These are phyloP conservation scores for Aspergillus wentii DNA, from an alignment of 495 filamentous ascomycete genomes.

Conservation along the genomic window DNA sequence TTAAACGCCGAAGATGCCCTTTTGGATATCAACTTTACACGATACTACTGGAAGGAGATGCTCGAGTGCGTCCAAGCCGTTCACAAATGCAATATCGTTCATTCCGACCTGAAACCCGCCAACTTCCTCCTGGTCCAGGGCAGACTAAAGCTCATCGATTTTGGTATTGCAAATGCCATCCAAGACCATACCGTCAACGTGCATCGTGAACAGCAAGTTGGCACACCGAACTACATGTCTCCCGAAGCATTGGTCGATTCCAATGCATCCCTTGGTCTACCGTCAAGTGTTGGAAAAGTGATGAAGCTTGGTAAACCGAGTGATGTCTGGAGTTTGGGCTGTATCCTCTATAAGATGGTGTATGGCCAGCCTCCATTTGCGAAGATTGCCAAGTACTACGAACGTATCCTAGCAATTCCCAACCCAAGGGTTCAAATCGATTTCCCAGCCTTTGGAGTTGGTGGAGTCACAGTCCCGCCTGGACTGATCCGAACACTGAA, in stretches of 20 bases:
- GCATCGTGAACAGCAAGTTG: conserved; percentile 89
- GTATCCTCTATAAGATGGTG: conserved; percentile 96
- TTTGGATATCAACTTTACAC: conserved; percentile 86
- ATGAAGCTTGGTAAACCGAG: conserved; percentile 95
- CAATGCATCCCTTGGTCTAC: conserved; percentile 58
- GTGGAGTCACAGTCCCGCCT: conserved; percentile 64
- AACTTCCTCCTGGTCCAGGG: conserved; percentile 90
- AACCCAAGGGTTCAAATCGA: conserved; percentile 80
- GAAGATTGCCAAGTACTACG: conserved; percentile 81
- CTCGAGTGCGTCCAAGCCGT: conserved; percentile 89
- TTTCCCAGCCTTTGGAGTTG: conserved; percentile 71
- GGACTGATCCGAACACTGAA: conserved; percentile 69
- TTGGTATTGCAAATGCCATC: conserved; percentile 96
- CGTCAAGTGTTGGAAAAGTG: conserved; percentile 60
- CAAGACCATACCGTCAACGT: conserved; percentile 96
- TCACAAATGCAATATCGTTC: conserved; percentile 84
- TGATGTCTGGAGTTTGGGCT: conserved; percentile 94
- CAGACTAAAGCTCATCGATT: conserved; percentile 83
- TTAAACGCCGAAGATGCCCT: conserved; percentile 65
- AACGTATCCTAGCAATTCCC: conserved; percentile 73
- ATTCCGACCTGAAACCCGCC: conserved; percentile 93
- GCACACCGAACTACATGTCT: conserved; percentile 98
- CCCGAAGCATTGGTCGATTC: conserved; percentile 89
- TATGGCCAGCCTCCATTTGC: conserved; percentile 91
- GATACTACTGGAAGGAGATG: conserved; percentile 99